Evolutionary conservation across 1,284 basidiomycete genomes (phyloP).

Genomic region (Melampsora americana): DNA sequence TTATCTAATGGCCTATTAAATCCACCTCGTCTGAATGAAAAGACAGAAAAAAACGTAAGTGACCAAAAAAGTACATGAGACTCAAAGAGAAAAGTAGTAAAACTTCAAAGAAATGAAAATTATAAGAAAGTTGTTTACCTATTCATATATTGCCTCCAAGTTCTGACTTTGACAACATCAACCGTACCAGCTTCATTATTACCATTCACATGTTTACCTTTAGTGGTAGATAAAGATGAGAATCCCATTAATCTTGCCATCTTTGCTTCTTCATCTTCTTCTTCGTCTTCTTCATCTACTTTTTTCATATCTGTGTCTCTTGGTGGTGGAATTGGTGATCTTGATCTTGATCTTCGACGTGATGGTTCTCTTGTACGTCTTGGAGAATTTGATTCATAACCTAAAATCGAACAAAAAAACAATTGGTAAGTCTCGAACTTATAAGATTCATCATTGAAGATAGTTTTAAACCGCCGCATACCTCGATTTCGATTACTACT

Average conservation of each 20-base stretch:
- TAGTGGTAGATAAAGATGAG: constrained; percentile 34
- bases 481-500: constrained; percentile 13
- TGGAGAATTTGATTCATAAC: constrained; percentile 3
- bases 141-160: constrained; percentile 44
- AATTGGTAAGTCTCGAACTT: neutral
- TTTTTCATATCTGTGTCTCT: constrained; percentile 10
- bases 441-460: neutral
- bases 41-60: neutral
- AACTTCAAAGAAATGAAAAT: too few relatives aligned
- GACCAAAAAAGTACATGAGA: neutral
- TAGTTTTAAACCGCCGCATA: neutral
- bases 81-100: neutral
- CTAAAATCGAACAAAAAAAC: neutral
- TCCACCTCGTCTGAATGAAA: constrained; percentile 6
- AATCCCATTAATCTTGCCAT: constrained; percentile 42
- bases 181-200: constrained; percentile 42
- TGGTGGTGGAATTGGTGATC: constrained; percentile 7
- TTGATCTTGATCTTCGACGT: neutral
- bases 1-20: constrained; percentile 18
- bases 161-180: constrained; percentile 42
- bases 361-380: neutral
- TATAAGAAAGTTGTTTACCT: too few relatives aligned
- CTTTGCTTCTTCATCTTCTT: constrained; percentile 43
- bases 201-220: constrained; percentile 35
- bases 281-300: constrained; percentile 13